Base-by-base conservation (phyloP, 2,329 filamentous ascomycete genomes). In the Parastagonospora avenae region DNA sequence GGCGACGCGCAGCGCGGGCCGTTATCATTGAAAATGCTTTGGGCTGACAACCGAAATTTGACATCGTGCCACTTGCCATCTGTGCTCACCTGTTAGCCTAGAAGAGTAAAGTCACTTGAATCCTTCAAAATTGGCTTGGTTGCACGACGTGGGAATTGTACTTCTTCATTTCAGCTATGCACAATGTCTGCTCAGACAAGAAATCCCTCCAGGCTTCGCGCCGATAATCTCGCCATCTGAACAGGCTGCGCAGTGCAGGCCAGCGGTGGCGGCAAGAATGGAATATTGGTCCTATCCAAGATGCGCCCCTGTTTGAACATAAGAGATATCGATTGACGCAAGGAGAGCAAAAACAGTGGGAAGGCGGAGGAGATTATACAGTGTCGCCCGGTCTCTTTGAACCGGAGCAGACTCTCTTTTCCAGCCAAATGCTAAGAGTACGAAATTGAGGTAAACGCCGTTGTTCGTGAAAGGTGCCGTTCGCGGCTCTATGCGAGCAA, bases 381-480 rank as follows among this genome's bases (percentile, higher is more conserved):
- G 24, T 32, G 46, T 43, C 35, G 39, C 46, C 24, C 39, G 33
- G 36, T 49, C 46, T 43, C 40, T 38, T 15, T 40, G 45, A 40
- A 40, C 36, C 38, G 30, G 14, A 35, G 45, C 45, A 36, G 37
- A 47, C 45, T 35, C 37, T 44, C 19, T 38, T 47, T 41, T 31
- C 37, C 29, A 35, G 16, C 27, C 37, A 11, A 11, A 46, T 41
- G 43, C 43, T 45, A 46, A 31, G 39, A 48, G 46, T 24, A 40
- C 44, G 52, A 36, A 49, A 43, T 42, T 35, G 14, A 33, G 42
- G 39, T 33, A 31, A 61, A 67, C 61, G 60, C 62, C 63, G 50
- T 47, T 50, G 55, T 58, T 66, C 63, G 57, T 66, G 49, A 64
- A 30, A 28, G 45, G 37, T 53, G 54, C 47, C 52, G 32, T 47